phyloP scores from a whole-genome alignment of 2,329 filamentous ascomycete genomes.

The Colletotrichum sp. region DNA sequence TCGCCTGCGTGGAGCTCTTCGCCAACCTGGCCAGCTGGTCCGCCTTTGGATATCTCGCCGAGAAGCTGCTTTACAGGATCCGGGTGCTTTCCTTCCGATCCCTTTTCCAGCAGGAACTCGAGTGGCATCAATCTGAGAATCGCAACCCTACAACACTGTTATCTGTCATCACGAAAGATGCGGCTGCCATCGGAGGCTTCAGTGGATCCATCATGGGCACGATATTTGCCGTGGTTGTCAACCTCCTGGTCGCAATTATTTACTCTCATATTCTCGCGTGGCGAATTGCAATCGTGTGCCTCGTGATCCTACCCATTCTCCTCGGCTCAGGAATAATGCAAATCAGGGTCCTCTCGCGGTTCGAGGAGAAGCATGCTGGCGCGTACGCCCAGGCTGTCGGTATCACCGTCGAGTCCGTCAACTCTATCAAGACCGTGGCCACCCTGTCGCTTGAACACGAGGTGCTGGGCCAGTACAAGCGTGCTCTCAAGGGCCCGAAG shows the following conservation, averaged over 20 bases:
- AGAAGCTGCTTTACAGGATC: constrained; percentile 68
- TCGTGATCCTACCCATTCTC: constrained; percentile 71
- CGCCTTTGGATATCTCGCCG: constrained; percentile 55
- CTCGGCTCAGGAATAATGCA: constrained; percentile 74
- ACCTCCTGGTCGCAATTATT: constrained; percentile 71
- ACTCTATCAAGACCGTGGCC: constrained; percentile 68
- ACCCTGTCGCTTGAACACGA: constrained; percentile 59
- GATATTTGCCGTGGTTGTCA: constrained; percentile 70
- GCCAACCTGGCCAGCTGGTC: constrained; percentile 63
- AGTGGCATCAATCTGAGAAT: constrained; percentile 73
- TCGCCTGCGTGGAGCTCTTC: constrained; percentile 51
- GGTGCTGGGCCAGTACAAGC: constrained; percentile 56
- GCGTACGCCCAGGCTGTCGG: constrained; percentile 69
- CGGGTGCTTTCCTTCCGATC: constrained; percentile 69
- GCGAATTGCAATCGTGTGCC: constrained; percentile 76
- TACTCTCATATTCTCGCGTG: constrained; percentile 75
- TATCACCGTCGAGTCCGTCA: constrained; percentile 71
- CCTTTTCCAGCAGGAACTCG: constrained; percentile 68
- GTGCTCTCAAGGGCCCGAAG: constrained; percentile 53
- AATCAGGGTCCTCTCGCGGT: constrained; percentile 64
- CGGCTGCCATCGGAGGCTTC: constrained; percentile 69
- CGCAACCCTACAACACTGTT: constrained; percentile 67
- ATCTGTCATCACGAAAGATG: constrained; percentile 72
- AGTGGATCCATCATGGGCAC: constrained; percentile 75
- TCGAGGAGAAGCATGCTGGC: constrained; percentile 66